Percentiles rank a stretch among this genome's conserved stretches.
These are phyloP conservation scores for Fusarium beomiforme DNA, from an alignment of 2,329 filamentous ascomycete species.

Conservation along the genomic window DNA sequence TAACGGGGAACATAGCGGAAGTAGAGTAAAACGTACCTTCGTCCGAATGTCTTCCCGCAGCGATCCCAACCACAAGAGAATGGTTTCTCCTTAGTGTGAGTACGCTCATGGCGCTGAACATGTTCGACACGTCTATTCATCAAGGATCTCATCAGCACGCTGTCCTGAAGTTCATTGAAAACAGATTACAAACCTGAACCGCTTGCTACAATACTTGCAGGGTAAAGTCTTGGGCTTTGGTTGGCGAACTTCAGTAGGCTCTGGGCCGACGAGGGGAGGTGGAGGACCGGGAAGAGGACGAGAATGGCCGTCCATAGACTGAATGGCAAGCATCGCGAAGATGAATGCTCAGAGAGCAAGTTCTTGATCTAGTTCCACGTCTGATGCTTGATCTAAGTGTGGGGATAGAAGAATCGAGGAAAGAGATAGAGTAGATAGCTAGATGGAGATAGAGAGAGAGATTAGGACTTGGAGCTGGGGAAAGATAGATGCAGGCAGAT, in stretches of 20 bases:
- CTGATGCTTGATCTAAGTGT: conserved; percentile 21
- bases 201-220: conserved; percentile 71
- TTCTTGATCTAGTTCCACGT: conserved; percentile 17
- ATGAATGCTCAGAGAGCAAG: conserved; percentile 27
- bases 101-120: conserved; percentile 71
- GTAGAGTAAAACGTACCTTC: conserved; percentile 61
- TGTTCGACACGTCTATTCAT: conserved; percentile 68
- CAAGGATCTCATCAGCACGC: conserved; percentile 32
- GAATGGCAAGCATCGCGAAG: conserved; percentile 62
- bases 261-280: conserved; percentile 49
- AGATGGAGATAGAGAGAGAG: conserved; percentile 35
- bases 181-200: conserved; percentile 63
- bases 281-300: conserved; percentile 42
- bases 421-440: conserved; percentile 15
- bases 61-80: conserved; percentile 68
- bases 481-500: conserved; percentile 42
- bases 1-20: conserved; percentile 34
- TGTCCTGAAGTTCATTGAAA: background rate
- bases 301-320: conserved; percentile 61
- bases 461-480: conserved; percentile 40
- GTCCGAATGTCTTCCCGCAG: conserved; percentile 71
- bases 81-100: conserved; percentile 73
- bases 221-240: conserved; percentile 71
- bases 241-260: conserved; percentile 62
- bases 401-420: conserved; percentile 33